Evolutionary conservation across 2,329 filamentous ascomycete genomes (phyloP), one percentile per base, ranked within the genome.

Genomic region (Cyphellophora attinorum): DNA sequence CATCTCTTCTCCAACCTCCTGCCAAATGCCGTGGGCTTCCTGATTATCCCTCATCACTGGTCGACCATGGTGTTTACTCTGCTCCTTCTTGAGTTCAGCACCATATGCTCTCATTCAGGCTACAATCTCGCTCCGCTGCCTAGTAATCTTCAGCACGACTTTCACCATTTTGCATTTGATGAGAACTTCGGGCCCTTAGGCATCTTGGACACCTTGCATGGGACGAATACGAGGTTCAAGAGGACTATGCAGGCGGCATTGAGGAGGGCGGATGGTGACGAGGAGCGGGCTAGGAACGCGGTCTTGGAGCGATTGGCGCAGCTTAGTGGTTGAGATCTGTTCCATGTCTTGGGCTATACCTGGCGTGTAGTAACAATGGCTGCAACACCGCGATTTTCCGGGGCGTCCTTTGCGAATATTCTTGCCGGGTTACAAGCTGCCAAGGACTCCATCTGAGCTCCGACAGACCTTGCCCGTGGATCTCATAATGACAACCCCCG

Each of bases 81-180:
- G 15, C 11, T 40, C 13, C 21, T 40, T 16, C 35, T 40, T 6
- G 38, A 40, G 23, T 40, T 40, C 27, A 15, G 29, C 11, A 40
- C 38, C 11, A 40, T 40, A n/a, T 40, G 38, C 21, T 21, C 35
- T 3, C 38, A 40, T 23, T 40, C 38, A 3, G 38, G 38, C 5
- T 40, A 40, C 15, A 40, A 40, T 29, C 37, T 38, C 17, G 34
- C 38, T 19, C 33, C 34, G 34, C 29, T 40, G 35, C 38, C 34
- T 8, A 37, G 29, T 11, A 40, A 40, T 29, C 29, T 40, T 18
- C 35, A 40, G 29, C 38, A 40, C 27, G 38, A 51, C 46, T 5
- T 53, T 46, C 30, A 53, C 54, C 35, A 50, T 53, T 29, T 40
- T 21, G 35, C 38, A 10, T 40, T 40, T 38, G 30, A 38, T 17